phyloP scores from a whole-genome alignment of 495 filamentous ascomycete species.

The Neurospora sp. region DNA sequence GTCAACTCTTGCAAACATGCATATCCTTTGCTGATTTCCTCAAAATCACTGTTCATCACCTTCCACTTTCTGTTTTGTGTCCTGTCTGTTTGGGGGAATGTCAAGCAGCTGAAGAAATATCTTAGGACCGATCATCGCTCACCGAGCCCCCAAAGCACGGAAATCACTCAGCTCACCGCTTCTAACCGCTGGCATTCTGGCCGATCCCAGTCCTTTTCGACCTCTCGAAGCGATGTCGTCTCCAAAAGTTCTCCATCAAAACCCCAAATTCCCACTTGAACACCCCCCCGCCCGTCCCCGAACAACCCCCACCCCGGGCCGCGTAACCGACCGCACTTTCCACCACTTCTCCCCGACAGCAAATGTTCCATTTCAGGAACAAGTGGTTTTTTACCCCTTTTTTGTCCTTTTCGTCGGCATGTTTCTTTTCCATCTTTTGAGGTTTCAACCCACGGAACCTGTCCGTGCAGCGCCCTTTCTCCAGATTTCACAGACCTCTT shows the following conservation, averaged over 20 bases:
- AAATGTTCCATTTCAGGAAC: not conserved
- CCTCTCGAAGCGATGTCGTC: not conserved
- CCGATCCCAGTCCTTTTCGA: not conserved
- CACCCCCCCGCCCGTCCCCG: not conserved
- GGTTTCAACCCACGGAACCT: not conserved
- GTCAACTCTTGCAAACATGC: not conserved
- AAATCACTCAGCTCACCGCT: not conserved
- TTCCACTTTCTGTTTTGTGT: not conserved
- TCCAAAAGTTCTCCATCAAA: not conserved
- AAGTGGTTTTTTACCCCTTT: not conserved
- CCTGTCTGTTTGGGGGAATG: not conserved
- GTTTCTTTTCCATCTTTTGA: not conserved
- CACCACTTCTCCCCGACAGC: not conserved
- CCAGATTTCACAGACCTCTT: not conserved
- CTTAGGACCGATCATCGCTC: not conserved
- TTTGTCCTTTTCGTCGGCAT: not conserved
- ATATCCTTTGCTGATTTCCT: not conserved
- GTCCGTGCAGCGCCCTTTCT: not conserved
- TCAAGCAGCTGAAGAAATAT: not conserved
- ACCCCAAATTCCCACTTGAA: not conserved
- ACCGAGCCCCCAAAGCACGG: not conserved
- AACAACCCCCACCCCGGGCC: not conserved
- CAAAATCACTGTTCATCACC: not conserved
- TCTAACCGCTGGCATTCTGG: not conserved
- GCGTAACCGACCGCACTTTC: not conserved